Conservation (phyloP, 2,329 filamentous ascomycete species). For the Hymenotorrendiella dingleyae region DNA sequence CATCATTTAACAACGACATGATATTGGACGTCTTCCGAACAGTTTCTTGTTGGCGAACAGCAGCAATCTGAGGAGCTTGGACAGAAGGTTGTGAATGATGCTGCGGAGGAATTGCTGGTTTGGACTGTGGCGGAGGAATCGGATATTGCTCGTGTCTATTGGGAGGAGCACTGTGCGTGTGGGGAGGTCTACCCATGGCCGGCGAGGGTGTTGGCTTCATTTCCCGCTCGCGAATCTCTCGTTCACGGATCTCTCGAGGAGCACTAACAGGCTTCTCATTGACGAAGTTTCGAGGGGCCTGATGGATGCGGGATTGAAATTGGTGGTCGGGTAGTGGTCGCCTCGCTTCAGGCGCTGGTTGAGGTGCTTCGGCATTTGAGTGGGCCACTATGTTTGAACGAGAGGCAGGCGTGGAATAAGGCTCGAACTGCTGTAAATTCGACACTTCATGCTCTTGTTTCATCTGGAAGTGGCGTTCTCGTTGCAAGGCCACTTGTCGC, state of each 20-base stretch:
- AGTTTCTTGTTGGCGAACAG: constrained; percentile 36
- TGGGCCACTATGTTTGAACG: constrained; percentile 17
- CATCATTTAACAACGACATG: constrained; percentile 54
- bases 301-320: constrained; percentile 24
- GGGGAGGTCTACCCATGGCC: constrained; percentile 18
- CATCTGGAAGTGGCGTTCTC: constrained; percentile 16
- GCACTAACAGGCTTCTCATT: constrained; percentile 18
- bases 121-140: constrained; percentile 12
- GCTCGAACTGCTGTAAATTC: constrained; percentile 30
- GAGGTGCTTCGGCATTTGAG: constrained; percentile 21
- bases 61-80: constrained; percentile 33
- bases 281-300: constrained; percentile 19
- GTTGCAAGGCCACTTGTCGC: not conserved
- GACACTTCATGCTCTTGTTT: constrained; percentile 29
- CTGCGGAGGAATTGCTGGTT: constrained; percentile 9
- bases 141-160: constrained; percentile 22
- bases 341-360: constrained; percentile 19
- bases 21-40: constrained; percentile 58
- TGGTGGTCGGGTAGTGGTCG: constrained; percentile 18
- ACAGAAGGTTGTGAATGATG: constrained; percentile 11
- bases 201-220: constrained; percentile 24
- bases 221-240: constrained; percentile 11
- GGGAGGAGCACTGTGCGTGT: constrained; percentile 20
- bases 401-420: constrained; percentile 21
- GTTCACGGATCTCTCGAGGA: constrained; percentile 3